Conservation (phyloP, 345 rosid genomes). For the Trapa incisa region DNA sequence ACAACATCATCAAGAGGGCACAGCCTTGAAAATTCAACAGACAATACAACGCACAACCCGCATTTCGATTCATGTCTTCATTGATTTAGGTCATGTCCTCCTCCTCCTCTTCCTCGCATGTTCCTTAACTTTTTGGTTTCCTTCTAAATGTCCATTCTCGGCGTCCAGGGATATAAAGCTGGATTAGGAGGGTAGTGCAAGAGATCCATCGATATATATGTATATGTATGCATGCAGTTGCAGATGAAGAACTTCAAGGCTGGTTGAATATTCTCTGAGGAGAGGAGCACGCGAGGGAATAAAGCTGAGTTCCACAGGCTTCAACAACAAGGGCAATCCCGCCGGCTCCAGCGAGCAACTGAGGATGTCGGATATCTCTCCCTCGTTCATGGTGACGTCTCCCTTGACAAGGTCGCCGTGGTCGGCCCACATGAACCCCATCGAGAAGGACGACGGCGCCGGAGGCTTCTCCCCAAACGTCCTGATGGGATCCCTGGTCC, state of each 20-base stretch:
- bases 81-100: background rate
- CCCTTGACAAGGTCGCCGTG: slow-evolving; percentile 56
- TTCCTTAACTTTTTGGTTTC: background rate
- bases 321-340: slow-evolving; percentile 5
- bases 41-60: background rate
- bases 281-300: slow-evolving; percentile 18
- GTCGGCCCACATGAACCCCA: slow-evolving; percentile 21
- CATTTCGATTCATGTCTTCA: background rate
- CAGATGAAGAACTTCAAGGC: slow-evolving; percentile 11
- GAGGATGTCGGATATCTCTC: slow-evolving; percentile 17
- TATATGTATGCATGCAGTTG: background rate
- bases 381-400: slow-evolving; percentile 18
- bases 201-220: too few relatives aligned
- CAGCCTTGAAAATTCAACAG: background rate
- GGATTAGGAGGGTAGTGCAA: background rate
- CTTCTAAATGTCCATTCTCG: background rate
- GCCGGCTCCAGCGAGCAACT: background rate
- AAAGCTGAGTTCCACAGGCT: too few relatives aligned
- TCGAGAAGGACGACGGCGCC: slow-evolving; percentile 1
- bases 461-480: slow-evolving; percentile 20
- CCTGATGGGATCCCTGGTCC: slow-evolving; percentile 70
- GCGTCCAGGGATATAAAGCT: background rate
- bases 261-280: slow-evolving; percentile 17
- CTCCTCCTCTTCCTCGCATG: background rate
- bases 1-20: background rate